Percentiles rank a stretch among this genome's conserved stretches.
Evolutionary conservation across 2,329 filamentous ascomycete genomes (phyloP).

Genomic region (Paecilomyces niveus): DNA sequence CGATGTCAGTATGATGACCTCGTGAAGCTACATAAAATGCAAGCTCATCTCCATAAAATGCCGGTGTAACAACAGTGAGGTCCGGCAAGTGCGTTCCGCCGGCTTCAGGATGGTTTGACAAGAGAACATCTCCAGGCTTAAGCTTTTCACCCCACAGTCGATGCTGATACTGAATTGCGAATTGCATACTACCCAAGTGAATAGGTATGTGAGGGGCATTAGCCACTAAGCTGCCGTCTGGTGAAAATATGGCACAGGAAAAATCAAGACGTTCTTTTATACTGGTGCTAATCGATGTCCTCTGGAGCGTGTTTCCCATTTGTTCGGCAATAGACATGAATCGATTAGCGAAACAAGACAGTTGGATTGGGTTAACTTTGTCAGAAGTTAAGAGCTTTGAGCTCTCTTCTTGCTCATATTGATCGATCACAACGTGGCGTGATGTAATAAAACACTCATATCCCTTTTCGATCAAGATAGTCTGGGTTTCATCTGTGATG

Average conservation of each 20-base stretch:
- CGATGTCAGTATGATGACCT: slow-evolving; percentile 72
- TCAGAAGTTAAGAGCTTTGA: slow-evolving; percentile 42
- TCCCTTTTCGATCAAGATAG: slow-evolving; percentile 54
- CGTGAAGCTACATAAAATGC: slow-evolving; percentile 73
- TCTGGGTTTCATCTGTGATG: slow-evolving; percentile 39
- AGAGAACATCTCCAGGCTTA: slow-evolving; percentile 67
- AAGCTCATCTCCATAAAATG: slow-evolving; percentile 65
- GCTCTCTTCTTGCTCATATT: slow-evolving; percentile 48
- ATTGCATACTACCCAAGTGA: slow-evolving; percentile 73
- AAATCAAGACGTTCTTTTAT: slow-evolving; percentile 81
- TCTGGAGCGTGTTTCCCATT: slow-evolving; percentile 71
- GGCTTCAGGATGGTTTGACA: slow-evolving; percentile 74
- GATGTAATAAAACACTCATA: slow-evolving; percentile 65
- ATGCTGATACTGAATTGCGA: slow-evolving; percentile 67
- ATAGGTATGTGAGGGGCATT: slow-evolving; percentile 68
- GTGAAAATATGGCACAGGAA: slow-evolving; percentile 71
- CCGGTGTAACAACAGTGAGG: slow-evolving; percentile 69
- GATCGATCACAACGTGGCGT: slow-evolving; percentile 76
- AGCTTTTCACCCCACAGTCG: slow-evolving; percentile 67
- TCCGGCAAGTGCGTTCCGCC: slow-evolving; percentile 78
- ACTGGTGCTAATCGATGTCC: slow-evolving; percentile 74
- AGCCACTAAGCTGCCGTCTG: slow-evolving; percentile 61
- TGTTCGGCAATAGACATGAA: slow-evolving; percentile 84
- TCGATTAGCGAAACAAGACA: slow-evolving; percentile 70
- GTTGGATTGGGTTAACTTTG: slow-evolving; percentile 66